A percentile compares a stretch with the other conserved stretches of the same genome.
Conservation (phyloP, 2,329 filamentous ascomycete genomes). For the Colletotrichum kahawae region DNA sequence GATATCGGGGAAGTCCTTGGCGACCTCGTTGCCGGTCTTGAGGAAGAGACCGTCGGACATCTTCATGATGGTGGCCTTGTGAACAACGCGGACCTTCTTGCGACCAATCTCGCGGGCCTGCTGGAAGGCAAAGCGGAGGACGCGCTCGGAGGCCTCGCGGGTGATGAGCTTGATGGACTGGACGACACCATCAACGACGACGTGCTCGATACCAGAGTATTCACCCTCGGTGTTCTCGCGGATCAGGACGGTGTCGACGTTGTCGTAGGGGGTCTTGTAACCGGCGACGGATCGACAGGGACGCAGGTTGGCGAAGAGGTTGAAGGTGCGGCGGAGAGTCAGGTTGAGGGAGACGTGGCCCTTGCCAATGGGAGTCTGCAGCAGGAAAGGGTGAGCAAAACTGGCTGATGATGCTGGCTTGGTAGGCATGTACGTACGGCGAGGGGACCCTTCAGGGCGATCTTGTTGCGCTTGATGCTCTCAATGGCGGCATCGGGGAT, state of each 20-base stretch:
- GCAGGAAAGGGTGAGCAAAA: slow-evolving; percentile 19
- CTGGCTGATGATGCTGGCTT: background rate
- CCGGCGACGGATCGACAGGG: slow-evolving; percentile 96
- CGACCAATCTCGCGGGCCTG: slow-evolving; percentile 92
- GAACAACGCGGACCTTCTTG: slow-evolving; percentile 95
- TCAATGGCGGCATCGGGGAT: slow-evolving; percentile 93
- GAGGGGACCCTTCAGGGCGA: slow-evolving; percentile 96
- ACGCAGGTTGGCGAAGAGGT: slow-evolving; percentile 99
- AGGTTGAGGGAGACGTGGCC: slow-evolving; percentile 99
- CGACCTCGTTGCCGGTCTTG: slow-evolving; percentile 80
- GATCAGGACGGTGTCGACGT: slow-evolving; percentile 96
- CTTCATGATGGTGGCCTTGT: slow-evolving; percentile 99
- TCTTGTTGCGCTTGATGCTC: slow-evolving; percentile 93
- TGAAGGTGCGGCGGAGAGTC: slow-evolving; percentile 97
- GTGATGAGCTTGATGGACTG: slow-evolving; percentile 99
- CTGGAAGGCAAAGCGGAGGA: slow-evolving; percentile 97
- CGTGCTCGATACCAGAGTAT: slow-evolving; percentile 99
- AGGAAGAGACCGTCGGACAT: slow-evolving; percentile 99
- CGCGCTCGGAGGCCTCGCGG: slow-evolving; percentile 89
- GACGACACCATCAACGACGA: slow-evolving; percentile 96
- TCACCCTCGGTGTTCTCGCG: slow-evolving; percentile 99
- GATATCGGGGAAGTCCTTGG: slow-evolving; percentile 94
- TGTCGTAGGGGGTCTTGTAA: slow-evolving; percentile 98
- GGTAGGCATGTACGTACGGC: slow-evolving; percentile 65
- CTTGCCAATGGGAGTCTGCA: slow-evolving; percentile 71